Evolutionary conservation across 2,329 filamentous ascomycete genomes (phyloP).

Genomic region (Diaporthe sp.): DNA sequence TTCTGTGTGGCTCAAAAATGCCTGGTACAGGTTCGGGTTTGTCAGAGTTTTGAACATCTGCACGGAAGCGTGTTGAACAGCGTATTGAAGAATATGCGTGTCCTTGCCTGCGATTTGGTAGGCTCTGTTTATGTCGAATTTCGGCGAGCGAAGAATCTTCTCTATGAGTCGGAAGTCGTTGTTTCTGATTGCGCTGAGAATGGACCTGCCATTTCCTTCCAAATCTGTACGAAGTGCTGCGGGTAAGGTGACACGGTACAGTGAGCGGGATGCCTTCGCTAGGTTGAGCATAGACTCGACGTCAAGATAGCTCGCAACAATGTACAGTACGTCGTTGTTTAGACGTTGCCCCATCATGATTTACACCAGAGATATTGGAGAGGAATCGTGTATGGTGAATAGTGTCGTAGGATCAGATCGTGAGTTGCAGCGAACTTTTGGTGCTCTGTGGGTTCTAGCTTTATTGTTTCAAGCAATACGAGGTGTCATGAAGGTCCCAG

Average conservation of each 20-base stretch:
- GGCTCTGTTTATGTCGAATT: neutral
- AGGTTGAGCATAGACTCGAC: neutral
- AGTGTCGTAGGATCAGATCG: neutral
- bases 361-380: neutral
- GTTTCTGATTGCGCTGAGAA: neutral
- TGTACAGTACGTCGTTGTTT: neutral
- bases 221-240: neutral
- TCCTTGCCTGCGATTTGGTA: neutral
- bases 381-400: neutral
- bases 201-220: constrained; percentile 1
- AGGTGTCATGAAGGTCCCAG: neutral
- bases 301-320: neutral
- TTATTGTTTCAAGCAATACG: neutral
- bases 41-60: neutral
- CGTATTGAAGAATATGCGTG: neutral
- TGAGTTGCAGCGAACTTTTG: neutral
- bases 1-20: neutral
- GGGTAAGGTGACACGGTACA: neutral
- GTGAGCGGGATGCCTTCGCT: neutral
- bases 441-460: neutral
- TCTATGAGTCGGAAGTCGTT: neutral
- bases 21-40: neutral
- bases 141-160: neutral
- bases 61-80: neutral
- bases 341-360: neutral